A percentile compares a stretch with the other conserved stretches of the same genome.
Evolutionary conservation across 177 flowering plant species (phyloP).

Genomic region (Vitis hybrid): DNA sequence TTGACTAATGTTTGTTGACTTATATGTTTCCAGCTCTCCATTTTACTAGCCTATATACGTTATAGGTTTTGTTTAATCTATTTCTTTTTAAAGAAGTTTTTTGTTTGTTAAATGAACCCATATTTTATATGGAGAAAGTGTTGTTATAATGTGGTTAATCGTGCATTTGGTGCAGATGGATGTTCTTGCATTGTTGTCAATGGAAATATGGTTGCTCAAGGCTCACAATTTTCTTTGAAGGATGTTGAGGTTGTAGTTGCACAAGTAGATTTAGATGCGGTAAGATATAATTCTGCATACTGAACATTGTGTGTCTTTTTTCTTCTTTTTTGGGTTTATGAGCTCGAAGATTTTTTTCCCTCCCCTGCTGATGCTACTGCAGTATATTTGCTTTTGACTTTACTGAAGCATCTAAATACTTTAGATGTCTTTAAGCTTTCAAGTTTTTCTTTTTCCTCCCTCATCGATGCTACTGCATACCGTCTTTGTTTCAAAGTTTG

Average conservation of each 20-base stretch:
- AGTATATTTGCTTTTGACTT: no score
- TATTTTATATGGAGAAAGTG: not conserved
- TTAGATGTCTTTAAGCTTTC: no score
- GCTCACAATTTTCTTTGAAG: conserved; percentile 91
- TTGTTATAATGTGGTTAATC: not conserved
- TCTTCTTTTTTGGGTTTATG: not conserved
- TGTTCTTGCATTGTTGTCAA: conserved; percentile 82
- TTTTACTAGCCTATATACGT: not conserved
- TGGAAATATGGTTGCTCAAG: conserved; percentile 93
- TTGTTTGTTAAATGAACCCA: not conserved
- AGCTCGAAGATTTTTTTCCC: not conserved
- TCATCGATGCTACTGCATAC: no score
- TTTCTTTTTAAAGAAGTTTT: not conserved
- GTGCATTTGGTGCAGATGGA: conserved; percentile 62
- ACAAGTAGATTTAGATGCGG: conserved; percentile 90
- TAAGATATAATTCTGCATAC: conserved; percentile 31
- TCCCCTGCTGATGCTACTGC: not conserved
- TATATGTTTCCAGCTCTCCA: not conserved
- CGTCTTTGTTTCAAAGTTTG: no score
- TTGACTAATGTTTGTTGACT: not conserved
- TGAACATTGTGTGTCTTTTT: not conserved
- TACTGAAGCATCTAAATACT: no score
- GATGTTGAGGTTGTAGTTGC: conserved; percentile 93
- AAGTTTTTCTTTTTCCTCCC: no score
- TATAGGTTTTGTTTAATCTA: not conserved